Base-by-base conservation (phyloP, 2,329 filamentous ascomycete genomes). In the Sporothrix mexicana region DNA sequence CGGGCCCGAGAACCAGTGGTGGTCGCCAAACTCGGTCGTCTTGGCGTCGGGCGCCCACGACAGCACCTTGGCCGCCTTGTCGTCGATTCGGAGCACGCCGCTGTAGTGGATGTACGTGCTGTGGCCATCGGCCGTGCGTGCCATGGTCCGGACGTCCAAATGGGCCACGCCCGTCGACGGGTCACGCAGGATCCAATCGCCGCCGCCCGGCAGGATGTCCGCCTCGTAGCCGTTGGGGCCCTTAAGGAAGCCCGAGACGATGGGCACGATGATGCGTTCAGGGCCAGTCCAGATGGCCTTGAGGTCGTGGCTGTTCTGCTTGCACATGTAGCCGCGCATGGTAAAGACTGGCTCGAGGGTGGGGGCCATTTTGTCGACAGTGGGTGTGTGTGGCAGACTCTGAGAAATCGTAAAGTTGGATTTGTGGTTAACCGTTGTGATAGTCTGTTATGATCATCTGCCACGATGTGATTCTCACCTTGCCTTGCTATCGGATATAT, bases 1-100 rank as follows among this genome's bases (percentile, higher is more conserved):
- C 12, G 69, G 69, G 43, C 69, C 57, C 15, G 23, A 30, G 45
- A 62, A 71, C 69, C 69, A 71, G 9, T 71, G 43, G 69, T 71
- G 69, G 57, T 71, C 69, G 10, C 69, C 69, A 20, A 17, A 71
- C 15, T 71, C 23, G 23, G 69, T 71, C 12, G 69, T 47, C 57
- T 71, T 62, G 41, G 43, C 69, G 15, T 51, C 23, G 9, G 36
- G 5, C 10, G 7, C 20, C 68, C 53, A 61, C 0, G 36, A 47
- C 13, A 70, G 36, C 4, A 61, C 53, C 9, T 12, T 15, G 8
- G 20, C 53, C 0, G 68, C 68, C 53, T 70, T 70, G 13, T 59
- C 53, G 41, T 70, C 68, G 7, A 70, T 30, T 41, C 20, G 49
- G 36, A 70, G 36, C n/a, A 70, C 51, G 20, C 69, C 69, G 45